Base-by-base conservation (phyloP, 2,329 filamentous ascomycete genomes). In the Pseudocercospora macadamiae region DNA sequence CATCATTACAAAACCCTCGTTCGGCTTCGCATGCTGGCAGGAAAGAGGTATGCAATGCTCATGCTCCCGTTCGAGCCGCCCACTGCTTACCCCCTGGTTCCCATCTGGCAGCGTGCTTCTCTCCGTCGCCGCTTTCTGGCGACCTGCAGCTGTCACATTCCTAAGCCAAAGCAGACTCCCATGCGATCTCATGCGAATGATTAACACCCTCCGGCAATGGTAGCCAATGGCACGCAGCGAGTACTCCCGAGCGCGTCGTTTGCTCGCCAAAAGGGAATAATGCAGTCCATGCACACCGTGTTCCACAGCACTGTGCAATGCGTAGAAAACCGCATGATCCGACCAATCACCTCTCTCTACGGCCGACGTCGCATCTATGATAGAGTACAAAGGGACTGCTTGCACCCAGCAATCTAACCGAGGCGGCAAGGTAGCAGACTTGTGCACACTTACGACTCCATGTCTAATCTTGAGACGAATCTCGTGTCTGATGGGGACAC, bases 101-200 rank as follows among this genome's bases (percentile, higher is more conserved):
- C 16, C 36, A 19, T 19, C 53, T 25, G 16, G 25, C 36, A 45
- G 34, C 34, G 9, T n/a, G 18, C 34, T 34, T 39, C 6, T 39
- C 28, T 18, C 30, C n/a, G 23, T 32, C 39, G 26, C 25, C 55
- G 12, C 42, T 42, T 56, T 58, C 54, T 44, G 54, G 60, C 45
- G 60, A 51, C 47, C 5, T 57, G 60, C 61, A 63, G 54, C 55
- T 61, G 58, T 61, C 61, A 63, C 61, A 56, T 56, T 61, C 51
- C 57, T 25, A 28, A 18, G 4, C 45, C 12, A 28, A n/a, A 16
- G 21, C 45, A 28, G 14, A 6, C 14, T n/a, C 26, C 21, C 45
- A 28, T 48, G 55, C 39, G 32, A 51, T 32, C 37, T 18, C 26
- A 36, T 49, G 45, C 37, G 47, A 52, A 30, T 51, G 44, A 19